These are phyloP conservation scores for Russula dissimulans DNA, from an alignment of 768 basidiomycete genomes.

Conservation along the genomic window DNA sequence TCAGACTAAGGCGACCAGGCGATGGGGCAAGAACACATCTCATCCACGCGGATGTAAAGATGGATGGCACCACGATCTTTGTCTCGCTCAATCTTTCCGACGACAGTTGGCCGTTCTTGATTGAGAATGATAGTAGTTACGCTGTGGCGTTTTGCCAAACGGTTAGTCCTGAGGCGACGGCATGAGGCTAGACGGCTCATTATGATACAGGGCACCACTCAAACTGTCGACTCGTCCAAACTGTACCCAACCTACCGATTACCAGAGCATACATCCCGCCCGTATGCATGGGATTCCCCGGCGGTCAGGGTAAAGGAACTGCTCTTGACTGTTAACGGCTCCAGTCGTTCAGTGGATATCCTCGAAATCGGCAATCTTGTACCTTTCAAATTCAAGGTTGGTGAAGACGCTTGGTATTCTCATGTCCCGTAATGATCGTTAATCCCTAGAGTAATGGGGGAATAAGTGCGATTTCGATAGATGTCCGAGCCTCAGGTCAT, in stretches of 20 bases:
- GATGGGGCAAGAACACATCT: slow-evolving; percentile 40
- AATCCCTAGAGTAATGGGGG: slow-evolving; percentile 41
- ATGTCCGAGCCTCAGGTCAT: slow-evolving; percentile 82
- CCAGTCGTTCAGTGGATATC: slow-evolving; percentile 68
- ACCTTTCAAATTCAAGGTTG: slow-evolving; percentile 79
- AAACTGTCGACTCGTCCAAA: slow-evolving; percentile 38
- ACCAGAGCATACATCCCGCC: slow-evolving; percentile 39
- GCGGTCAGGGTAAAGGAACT: slow-evolving; percentile 77
- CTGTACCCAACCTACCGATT: slow-evolving; percentile 47
- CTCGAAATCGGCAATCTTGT: slow-evolving; percentile 91
- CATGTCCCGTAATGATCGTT: not conserved
- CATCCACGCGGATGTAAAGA: slow-evolving; percentile 65
- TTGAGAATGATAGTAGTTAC: slow-evolving; percentile 84
- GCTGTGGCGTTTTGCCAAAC: slow-evolving; percentile 62
- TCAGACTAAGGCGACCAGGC: slow-evolving; percentile 48
- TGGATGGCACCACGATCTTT: slow-evolving; percentile 86
- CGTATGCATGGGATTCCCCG: slow-evolving; percentile 93
- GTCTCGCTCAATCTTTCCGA: slow-evolving; percentile 58
- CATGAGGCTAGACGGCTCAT: not conserved
- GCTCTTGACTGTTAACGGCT: slow-evolving; percentile 49
- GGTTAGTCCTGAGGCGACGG: slow-evolving; percentile 32
- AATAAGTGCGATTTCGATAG: slow-evolving; percentile 69
- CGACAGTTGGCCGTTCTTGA: slow-evolving; percentile 79
- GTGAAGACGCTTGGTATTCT: slow-evolving; percentile 21
- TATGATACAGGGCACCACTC: slow-evolving; percentile 21